Conservation (phyloP, 2,329 filamentous ascomycete genomes). For the Sclerotinia nivalis region DNA sequence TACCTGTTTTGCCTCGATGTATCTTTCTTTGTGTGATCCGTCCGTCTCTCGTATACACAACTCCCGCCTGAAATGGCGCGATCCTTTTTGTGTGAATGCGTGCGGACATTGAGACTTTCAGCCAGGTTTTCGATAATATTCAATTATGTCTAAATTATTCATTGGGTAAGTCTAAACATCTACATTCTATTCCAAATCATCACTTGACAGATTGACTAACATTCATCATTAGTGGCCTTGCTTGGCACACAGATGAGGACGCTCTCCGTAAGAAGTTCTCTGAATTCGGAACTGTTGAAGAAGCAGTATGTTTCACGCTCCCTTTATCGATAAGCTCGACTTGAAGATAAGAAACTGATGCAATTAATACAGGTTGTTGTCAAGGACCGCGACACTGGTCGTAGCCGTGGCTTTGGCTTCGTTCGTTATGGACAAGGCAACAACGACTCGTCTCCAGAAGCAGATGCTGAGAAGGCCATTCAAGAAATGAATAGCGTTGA, state of each 20-base stretch:
- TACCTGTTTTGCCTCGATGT: slow-evolving; percentile 43
- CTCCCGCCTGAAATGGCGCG: slow-evolving; percentile 39
- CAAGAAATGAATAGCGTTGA: slow-evolving; percentile 82
- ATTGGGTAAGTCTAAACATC: slow-evolving; percentile 70
- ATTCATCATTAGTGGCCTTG: slow-evolving; percentile 70
- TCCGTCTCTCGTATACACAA: slow-evolving; percentile 39
- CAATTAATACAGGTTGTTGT: slow-evolving; percentile 73
- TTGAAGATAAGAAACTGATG: slow-evolving; percentile 31
- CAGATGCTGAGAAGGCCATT: slow-evolving; percentile 76
- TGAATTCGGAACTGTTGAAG: slow-evolving; percentile 86
- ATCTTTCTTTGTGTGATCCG: slow-evolving; percentile 42
- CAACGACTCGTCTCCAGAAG: slow-evolving; percentile 47
- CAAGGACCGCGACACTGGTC: slow-evolving; percentile 94
- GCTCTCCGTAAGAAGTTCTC: slow-evolving; percentile 89
- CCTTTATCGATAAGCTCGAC: slow-evolving; percentile 18
- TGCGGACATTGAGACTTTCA: slow-evolving; percentile 45
- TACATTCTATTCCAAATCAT: slow-evolving; percentile 5
- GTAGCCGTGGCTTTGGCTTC: slow-evolving; percentile 96
- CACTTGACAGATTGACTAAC: slow-evolving; percentile 18
- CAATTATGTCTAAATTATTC: slow-evolving; percentile 87
- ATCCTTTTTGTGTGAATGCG: slow-evolving; percentile 40
- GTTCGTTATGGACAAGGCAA: slow-evolving; percentile 72
- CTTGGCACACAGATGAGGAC: slow-evolving; percentile 94
- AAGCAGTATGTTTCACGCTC: slow-evolving; percentile 72
- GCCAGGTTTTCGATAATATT: slow-evolving; percentile 41